Conservation (phyloP, 2,329 filamentous ascomycete genomes). For the Aspergillus sp. region DNA sequence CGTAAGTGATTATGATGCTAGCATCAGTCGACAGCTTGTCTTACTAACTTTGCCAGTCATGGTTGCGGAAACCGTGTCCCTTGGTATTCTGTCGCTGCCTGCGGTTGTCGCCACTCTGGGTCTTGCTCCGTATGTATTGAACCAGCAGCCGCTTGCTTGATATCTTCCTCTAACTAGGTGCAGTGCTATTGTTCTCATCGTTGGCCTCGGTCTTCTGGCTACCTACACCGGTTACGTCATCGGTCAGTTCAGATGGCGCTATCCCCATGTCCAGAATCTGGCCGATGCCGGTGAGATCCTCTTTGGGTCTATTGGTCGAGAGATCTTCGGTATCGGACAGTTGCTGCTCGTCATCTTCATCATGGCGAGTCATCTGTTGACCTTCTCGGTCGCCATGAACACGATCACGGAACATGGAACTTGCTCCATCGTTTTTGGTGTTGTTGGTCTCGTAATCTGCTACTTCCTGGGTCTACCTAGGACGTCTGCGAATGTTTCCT, state of each 20-base stretch:
- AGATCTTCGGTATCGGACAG: constrained; percentile 62
- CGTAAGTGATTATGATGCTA: constrained; percentile 27
- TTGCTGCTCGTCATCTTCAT: constrained; percentile 65
- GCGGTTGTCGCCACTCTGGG: constrained; percentile 54
- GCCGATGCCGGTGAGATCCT: constrained; percentile 66
- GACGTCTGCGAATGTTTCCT: constrained; percentile 61
- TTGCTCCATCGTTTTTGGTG: constrained; percentile 63
- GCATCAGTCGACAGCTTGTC: background rate
- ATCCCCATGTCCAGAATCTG: constrained; percentile 63
- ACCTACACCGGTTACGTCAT: constrained; percentile 61
- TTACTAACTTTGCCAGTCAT: constrained; percentile 42
- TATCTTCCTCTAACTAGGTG: background rate
- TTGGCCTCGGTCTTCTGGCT: constrained; percentile 54
- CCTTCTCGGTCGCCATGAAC: constrained; percentile 67
- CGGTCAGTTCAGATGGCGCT: constrained; percentile 56
- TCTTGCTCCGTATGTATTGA: constrained; percentile 46
- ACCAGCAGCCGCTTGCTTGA: background rate
- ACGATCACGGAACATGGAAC: constrained; percentile 60
- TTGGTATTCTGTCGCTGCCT: constrained; percentile 57
- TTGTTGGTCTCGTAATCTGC: constrained; percentile 59
- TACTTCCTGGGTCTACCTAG: constrained; percentile 59
- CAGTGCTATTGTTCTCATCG: constrained; percentile 48
- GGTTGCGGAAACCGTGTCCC: constrained; percentile 58
- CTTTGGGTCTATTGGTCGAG: constrained; percentile 60
- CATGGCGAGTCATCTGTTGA: constrained; percentile 67